Evolutionary conservation across 495 filamentous ascomycete genomes (phyloP).

Genomic region (Podospora pseudoanserina): DNA sequence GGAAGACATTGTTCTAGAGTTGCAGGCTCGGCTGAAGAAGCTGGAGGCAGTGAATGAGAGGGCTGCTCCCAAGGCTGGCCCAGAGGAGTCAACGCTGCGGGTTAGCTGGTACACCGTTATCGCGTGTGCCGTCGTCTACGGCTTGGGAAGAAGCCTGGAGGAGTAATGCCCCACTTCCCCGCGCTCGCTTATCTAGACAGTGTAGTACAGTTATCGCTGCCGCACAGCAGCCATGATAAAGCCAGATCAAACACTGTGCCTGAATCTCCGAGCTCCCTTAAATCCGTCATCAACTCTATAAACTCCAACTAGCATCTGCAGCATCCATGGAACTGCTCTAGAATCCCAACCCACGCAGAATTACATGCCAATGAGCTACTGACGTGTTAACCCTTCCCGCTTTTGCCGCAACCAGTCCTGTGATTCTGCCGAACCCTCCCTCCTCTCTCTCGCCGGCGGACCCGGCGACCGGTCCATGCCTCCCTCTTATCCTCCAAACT

Average conservation of each 20-base stretch:
- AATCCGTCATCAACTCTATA: neutral
- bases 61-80: too few species aligned
- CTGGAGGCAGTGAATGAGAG: too few species aligned
- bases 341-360: neutral
- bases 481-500: neutral
- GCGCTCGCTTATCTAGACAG: neutral
- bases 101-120: too few species aligned
- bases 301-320: neutral
- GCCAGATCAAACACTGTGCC: neutral
- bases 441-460: neutral
- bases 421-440: neutral
- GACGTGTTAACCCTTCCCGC: neutral
- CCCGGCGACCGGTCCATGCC: conserved; percentile 8
- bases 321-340: neutral
- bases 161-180: neutral
- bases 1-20: too few species aligned
- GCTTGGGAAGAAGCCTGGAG: too few species aligned
- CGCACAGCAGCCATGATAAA: neutral
- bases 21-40: too few species aligned
- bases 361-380: neutral
- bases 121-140: too few species aligned
- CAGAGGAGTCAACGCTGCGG: too few species aligned
- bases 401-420: neutral
- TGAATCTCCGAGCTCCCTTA: neutral
- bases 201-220: neutral